Evolutionary conservation across 495 filamentous ascomycete species (phyloP), one percentile per base, ranked within the genome.

Genomic region (Xylaria intraflava): DNA sequence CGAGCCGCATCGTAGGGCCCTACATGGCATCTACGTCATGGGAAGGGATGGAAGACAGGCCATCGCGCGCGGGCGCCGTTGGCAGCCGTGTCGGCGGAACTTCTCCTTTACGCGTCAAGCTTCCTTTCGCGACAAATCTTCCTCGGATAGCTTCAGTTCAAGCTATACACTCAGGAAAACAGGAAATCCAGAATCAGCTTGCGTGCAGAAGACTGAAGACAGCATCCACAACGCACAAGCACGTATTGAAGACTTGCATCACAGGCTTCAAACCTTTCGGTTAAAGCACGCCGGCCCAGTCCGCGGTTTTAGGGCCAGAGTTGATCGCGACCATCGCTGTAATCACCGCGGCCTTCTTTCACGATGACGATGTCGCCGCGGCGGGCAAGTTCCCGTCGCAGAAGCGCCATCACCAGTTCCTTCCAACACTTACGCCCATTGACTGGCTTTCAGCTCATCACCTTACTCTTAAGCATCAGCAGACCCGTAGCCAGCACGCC

Each of bases 401-500:
- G 33, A n/a, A 36, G 16, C 31, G 11, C 24, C 23, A 24, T 39
- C 43, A 19, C 11, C 10, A 45, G 26, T 17, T n/a, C 22, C 29
- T 24, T 23, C 3, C 10, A 17, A 12, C 16, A 27, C 26, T 7
- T 24, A 24, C 22, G 30, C 1, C 27, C 17, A 22, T 39, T 24
- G 2, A 0, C 39, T 30, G 2, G 23, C 17, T 30, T 10, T 35
- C 51, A 46, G 5, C 42, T 53, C 33, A 17, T 35, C 14, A 46
- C 40, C 42, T n/a, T 44, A 31, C 35, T 53, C n/a, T n/a, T 53
- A 5, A 23, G 30, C 51, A 30, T 26, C 6, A 20, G 30, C 6
- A n/a, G 8, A n/a, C 23, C 24, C 6, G 40, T 33, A 6, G n/a
- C 40, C 9, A 36, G 51, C 35, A 53, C 44, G 20, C 74, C 78